Evolutionary conservation across 2,329 filamentous ascomycete genomes (phyloP).

Genomic region (Ascochyta fabae): DNA sequence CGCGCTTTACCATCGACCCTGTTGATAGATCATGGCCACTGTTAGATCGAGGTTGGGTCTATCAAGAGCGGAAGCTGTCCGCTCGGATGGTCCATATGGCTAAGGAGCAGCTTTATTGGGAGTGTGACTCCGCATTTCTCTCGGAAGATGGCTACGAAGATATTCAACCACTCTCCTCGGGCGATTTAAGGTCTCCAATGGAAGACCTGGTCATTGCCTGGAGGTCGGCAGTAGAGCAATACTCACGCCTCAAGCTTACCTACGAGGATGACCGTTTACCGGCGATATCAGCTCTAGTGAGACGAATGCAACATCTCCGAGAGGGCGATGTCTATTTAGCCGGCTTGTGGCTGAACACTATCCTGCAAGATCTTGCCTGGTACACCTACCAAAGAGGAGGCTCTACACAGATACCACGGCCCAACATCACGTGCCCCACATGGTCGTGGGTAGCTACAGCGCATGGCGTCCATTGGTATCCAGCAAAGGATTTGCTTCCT

Average conservation of each 20-base stretch:
- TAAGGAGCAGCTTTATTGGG: not conserved
- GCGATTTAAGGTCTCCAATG: not conserved
- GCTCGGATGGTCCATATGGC: not conserved
- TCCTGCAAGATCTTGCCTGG: conserved; percentile 1
- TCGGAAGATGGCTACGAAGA: not conserved
- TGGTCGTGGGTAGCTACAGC: conserved; percentile 7
- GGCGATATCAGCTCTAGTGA: conserved; percentile 6
- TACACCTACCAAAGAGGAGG: too few relatives aligned
- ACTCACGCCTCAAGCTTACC: conserved; percentile 1
- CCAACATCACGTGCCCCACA: not conserved
- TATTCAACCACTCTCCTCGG: too few relatives aligned
- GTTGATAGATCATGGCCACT: not conserved
- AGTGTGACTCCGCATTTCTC: not conserved
- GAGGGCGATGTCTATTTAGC: conserved; percentile 6
- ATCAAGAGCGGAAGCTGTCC: not conserved
- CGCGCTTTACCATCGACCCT: too few relatives aligned
- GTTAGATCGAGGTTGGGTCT: not conserved
- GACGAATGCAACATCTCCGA: not conserved
- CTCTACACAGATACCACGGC: not conserved
- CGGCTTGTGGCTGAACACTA: conserved; percentile 8
- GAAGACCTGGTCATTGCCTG: not conserved
- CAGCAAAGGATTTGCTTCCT: accelerated
- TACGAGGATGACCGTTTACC: conserved; percentile 5
- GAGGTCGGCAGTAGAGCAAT: not conserved
- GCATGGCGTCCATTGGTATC: not conserved